A percentile compares a stretch with the other conserved stretches of the same genome.
Evolutionary conservation across 257 asterid genomes (phyloP).

Genomic region (Solanum sitiens): DNA sequence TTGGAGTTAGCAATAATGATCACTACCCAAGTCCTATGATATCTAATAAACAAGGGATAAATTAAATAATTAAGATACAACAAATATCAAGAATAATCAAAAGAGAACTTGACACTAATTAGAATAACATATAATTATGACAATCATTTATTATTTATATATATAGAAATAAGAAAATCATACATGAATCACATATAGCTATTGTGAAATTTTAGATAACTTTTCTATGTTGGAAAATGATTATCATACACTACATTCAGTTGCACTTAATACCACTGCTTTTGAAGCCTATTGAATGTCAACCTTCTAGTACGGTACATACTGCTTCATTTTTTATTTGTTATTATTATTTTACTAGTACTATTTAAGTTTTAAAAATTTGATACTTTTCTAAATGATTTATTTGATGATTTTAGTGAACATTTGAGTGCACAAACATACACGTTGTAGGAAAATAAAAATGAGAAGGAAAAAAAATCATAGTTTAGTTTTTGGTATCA

Average conservation of each 20-base stretch:
- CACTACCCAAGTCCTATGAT: neutral
- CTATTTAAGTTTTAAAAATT: too few species aligned
- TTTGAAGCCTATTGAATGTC: neutral
- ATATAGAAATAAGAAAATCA: too few species aligned
- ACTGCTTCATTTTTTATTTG: neutral
- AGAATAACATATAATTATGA: too few species aligned
- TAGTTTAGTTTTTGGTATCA: too few species aligned
- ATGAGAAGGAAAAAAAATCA: too few species aligned
- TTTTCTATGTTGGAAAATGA: too few species aligned
- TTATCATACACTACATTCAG: neutral
- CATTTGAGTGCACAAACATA: too few species aligned
- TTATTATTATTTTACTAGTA: neutral
- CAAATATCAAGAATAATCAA: neutral
- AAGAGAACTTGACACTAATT: neutral
- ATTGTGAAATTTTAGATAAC: too few species aligned
- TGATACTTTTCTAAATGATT: too few species aligned
- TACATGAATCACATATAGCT: too few species aligned
- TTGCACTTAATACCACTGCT: neutral
- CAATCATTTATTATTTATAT: too few species aligned
- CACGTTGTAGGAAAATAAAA: neutral
- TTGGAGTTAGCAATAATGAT: neutral
- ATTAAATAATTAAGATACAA: neutral
- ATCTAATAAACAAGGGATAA: neutral
- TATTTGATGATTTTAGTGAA: too few species aligned
- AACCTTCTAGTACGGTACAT: neutral